phyloP scores from a whole-genome alignment of 257 asterid species.

The Nicotiana obtusifolia region DNA sequence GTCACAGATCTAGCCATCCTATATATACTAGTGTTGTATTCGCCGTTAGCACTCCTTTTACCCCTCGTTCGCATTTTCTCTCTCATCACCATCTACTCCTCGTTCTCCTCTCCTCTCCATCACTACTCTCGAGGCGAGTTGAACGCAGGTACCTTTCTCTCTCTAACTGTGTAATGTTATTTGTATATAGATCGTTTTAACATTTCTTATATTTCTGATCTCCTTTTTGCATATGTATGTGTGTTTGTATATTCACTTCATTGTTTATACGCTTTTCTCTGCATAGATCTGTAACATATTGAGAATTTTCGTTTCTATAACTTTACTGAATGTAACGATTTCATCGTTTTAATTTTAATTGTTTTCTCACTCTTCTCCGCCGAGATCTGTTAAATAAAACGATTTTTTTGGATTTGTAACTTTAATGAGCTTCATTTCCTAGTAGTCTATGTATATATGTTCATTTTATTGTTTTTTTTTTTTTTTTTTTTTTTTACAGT shows the following conservation, averaged over 20 bases:
- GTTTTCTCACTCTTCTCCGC: too few species aligned
- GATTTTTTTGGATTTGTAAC: too few species aligned
- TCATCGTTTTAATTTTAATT: too few species aligned
- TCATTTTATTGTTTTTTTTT: not conserved
- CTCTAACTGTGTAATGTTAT: not conserved
- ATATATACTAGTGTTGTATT: not conserved
- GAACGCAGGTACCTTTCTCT: constrained; percentile 27
- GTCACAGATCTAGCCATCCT: too few species aligned
- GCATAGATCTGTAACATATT: not conserved
- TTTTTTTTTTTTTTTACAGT: not conserved
- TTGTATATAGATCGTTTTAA: not conserved
- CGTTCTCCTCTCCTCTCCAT: constrained; percentile 30
- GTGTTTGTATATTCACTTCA: not conserved
- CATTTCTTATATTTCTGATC: not conserved
- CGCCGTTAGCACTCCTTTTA: not conserved
- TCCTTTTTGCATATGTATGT: not conserved
- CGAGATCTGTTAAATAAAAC: too few species aligned
- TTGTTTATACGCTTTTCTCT: not conserved
- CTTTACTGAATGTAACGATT: not conserved
- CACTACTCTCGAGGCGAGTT: constrained; percentile 26
- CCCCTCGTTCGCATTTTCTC: not conserved
- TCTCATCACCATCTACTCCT: constrained; percentile 1
- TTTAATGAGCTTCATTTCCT: too few species aligned
- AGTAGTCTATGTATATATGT: not conserved
- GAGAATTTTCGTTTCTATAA: not conserved